Conservation (phyloP, 164 flowering plant genomes). For the Pachysandra terminalis region DNA sequence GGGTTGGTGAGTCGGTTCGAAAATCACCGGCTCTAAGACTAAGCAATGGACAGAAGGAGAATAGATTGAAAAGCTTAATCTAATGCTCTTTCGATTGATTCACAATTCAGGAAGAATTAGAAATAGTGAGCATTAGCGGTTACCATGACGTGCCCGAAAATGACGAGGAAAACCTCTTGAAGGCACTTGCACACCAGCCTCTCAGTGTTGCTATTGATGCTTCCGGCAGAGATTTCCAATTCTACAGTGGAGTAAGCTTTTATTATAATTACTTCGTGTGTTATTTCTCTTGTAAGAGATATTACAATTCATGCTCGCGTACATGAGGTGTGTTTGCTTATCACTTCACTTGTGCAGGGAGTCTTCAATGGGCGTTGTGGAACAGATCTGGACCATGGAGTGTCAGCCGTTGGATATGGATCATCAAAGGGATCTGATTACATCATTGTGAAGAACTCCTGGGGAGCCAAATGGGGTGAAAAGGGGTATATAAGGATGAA, state of each 20-base stretch:
- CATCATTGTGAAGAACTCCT: constrained; percentile 48
- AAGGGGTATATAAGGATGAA: constrained; percentile 42
- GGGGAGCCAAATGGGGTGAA: constrained; percentile 52
- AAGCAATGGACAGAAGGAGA: no score
- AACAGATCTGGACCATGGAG: constrained; percentile 42
- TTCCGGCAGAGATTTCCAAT: constrained; percentile 51
- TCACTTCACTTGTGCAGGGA: constrained; percentile 28
- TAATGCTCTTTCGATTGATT: no score
- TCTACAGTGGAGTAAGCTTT: constrained; percentile 39
- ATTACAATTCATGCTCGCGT: no score
- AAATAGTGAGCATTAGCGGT: constrained; percentile 37
- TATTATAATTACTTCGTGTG: no score
- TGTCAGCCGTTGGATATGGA: constrained; percentile 49
- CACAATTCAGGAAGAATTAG: constrained; percentile 28
- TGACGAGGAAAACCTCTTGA: constrained; percentile 34
- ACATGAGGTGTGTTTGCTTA: no score
- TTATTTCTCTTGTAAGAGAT: no score
- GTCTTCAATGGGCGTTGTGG: constrained; percentile 42
- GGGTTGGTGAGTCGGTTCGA: no score
- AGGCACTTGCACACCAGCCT: constrained; percentile 50
- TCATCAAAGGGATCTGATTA: constrained; percentile 27
- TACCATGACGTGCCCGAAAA: constrained; percentile 41
- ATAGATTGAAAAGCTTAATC: no score
- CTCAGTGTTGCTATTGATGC: constrained; percentile 53
- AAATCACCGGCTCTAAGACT: no score